Conservation (phyloP, 176 grass and related monocot genomes). For the Rhipidocladum racemiflorum region DNA sequence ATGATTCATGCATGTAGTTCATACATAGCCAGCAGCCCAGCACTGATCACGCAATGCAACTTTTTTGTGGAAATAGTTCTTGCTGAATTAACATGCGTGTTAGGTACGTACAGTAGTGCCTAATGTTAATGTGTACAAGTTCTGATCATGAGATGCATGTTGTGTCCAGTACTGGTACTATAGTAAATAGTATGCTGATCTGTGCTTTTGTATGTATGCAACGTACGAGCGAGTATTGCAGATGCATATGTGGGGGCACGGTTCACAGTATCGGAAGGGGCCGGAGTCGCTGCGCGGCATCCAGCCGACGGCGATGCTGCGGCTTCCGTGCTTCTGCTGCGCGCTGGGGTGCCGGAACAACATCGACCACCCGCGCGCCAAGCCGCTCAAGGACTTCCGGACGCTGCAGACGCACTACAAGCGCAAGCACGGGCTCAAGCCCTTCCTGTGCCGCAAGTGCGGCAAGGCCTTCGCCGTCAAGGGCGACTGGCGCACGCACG, state of each 20-base stretch:
- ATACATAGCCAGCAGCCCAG: background rate
- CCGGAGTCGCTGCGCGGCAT: constrained; percentile 82
- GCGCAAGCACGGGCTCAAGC: constrained; percentile 82
- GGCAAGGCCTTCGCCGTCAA: constrained; percentile 89
- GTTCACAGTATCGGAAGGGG: constrained; percentile 87
- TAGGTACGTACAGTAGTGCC: background rate
- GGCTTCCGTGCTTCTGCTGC: constrained; percentile 95
- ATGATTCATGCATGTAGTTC: background rate
- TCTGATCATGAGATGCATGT: background rate
- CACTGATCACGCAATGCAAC: background rate
- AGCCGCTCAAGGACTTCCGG: constrained; percentile 95
- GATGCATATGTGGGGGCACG: constrained; percentile 99
- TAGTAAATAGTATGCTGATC: background rate
- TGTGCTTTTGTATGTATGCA: background rate
- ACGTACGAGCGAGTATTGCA: constrained; percentile 9
- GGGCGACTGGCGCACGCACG: constrained; percentile 97
- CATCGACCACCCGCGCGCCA: constrained; percentile 88
- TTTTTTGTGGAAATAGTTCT: background rate
- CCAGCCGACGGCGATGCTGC: constrained; percentile 93
- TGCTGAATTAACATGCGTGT: background rate
- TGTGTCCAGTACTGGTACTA: background rate
- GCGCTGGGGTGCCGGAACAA: constrained; percentile 80
- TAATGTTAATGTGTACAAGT: background rate
- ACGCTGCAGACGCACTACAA: constrained; percentile 99
- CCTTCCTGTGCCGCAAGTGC: constrained; percentile 94